phyloP scores from a whole-genome alignment of 2,329 filamentous ascomycete species.

The Chaetomium sp. region DNA sequence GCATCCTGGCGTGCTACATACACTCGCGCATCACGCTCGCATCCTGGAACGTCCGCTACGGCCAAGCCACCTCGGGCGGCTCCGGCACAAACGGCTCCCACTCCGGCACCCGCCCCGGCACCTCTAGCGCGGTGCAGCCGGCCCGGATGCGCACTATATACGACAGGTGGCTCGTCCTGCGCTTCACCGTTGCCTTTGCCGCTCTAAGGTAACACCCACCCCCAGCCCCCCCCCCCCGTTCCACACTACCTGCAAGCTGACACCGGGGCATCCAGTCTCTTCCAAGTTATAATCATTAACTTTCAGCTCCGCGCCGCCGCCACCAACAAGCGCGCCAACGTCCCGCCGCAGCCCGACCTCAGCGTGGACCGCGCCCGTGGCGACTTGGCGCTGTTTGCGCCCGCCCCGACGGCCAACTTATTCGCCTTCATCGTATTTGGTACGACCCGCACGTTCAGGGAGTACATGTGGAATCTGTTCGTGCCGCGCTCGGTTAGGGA shows the following conservation, averaged over 20 bases:
- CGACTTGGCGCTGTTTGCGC: constrained; percentile 32
- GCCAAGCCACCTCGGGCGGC: constrained; percentile 16
- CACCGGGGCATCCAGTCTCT: constrained; percentile 23
- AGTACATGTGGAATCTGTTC: constrained; percentile 21
- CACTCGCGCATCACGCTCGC: constrained; percentile 30
- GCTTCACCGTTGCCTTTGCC: constrained; percentile 39
- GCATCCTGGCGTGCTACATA: constrained; percentile 37
- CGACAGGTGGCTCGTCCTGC: constrained; percentile 38
- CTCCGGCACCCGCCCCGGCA: neutral
- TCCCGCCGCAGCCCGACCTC: constrained; percentile 29
- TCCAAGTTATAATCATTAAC: constrained; percentile 34
- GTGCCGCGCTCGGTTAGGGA: constrained; percentile 11
- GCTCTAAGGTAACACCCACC: constrained; percentile 26
- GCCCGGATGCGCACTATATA: constrained; percentile 31
- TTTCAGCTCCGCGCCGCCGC: constrained; percentile 31
- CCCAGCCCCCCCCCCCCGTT: neutral
- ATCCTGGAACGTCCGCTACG: constrained; percentile 30
- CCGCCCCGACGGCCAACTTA: constrained; percentile 33
- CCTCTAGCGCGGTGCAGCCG: neutral
- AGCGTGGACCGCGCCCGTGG: constrained; percentile 26
- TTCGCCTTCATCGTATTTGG: constrained; percentile 37
- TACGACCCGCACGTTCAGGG: constrained; percentile 33
- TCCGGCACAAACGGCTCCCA: constrained; percentile 4
- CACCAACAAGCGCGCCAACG: constrained; percentile 27
- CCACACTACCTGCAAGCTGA: neutral